A percentile compares a stretch with the other conserved stretches of the same genome.
Evolutionary conservation across 345 rosid species (phyloP).

Genomic region (Aquilaria sinensis): DNA sequence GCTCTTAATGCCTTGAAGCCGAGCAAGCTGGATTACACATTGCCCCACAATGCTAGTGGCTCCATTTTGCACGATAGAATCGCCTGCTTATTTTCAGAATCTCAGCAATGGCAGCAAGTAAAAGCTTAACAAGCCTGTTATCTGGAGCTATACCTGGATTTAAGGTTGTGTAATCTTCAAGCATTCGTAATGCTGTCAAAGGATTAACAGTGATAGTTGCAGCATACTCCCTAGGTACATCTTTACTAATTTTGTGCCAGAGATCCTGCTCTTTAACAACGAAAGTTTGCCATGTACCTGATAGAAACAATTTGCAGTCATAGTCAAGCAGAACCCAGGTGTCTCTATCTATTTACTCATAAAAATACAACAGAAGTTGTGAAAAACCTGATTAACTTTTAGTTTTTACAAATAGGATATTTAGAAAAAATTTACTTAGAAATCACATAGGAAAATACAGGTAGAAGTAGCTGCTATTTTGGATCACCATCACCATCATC

Average conservation of each 20-base stretch:
- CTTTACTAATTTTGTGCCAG: conserved; percentile 81
- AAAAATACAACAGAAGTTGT: neutral
- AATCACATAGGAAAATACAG: too few relatives aligned
- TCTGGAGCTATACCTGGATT: conserved; percentile 38
- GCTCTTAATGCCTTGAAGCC: conserved; percentile 54
- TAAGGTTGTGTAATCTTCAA: conserved; percentile 61
- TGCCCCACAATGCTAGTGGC: conserved; percentile 89
- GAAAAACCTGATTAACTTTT: neutral
- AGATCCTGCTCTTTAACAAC: conserved; percentile 63
- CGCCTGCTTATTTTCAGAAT: conserved; percentile 39
- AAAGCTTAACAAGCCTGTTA: neutral
- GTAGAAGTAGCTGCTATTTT: too few relatives aligned
- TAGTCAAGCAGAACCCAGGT: neutral
- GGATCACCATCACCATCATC: too few relatives aligned
- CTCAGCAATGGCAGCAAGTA: conserved; percentile 13
- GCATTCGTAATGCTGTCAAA: conserved; percentile 81
- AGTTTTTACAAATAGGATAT: neutral
- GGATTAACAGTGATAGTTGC: conserved; percentile 90
- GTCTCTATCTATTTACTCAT: neutral
- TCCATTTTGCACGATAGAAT: conserved; percentile 86
- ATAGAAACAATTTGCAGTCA: neutral
- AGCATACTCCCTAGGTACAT: conserved; percentile 73
- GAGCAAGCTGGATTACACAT: conserved; percentile 82
- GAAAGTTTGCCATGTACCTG: conserved; percentile 84
- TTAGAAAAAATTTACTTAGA: too few relatives aligned